A percentile compares a stretch with the other conserved stretches of the same genome.
Conservation (phyloP, 371 early-diverging fungal genomes). For the Mortierella sp. region DNA sequence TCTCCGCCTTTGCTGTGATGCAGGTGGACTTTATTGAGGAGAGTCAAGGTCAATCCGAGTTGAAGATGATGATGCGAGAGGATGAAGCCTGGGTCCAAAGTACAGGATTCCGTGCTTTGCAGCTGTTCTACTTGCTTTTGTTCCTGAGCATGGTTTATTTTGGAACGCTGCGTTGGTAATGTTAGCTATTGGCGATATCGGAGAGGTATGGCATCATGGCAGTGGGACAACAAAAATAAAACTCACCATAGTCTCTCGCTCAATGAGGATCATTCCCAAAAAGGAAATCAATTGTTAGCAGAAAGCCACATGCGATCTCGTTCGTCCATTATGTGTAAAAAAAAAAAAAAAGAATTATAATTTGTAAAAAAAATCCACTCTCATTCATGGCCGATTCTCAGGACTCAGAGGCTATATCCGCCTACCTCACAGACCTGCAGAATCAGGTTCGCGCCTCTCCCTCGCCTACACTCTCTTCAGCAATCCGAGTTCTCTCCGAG, state of each 20-base stretch:
- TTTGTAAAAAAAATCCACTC: not conserved
- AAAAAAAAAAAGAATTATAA: too few species aligned
- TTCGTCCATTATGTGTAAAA: too few species aligned
- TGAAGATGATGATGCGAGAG: slow-evolving; percentile 25
- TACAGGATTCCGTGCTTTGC: slow-evolving; percentile 29
- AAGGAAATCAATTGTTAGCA: not conserved
- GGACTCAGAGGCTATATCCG: slow-evolving; percentile 38
- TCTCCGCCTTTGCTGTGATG: slow-evolving; percentile 34
- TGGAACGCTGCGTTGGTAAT: slow-evolving; percentile 24
- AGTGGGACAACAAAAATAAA: not conserved
- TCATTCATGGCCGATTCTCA: slow-evolving; percentile 7
- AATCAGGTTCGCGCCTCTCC: slow-evolving; percentile 19
- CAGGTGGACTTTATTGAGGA: slow-evolving; percentile 40
- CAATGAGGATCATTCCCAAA: too few species aligned
- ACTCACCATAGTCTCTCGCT: too few species aligned
- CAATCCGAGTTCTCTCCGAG: slow-evolving; percentile 35
- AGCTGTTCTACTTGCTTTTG: slow-evolving; percentile 29
- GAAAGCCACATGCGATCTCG: not conserved
- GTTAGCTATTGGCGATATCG: too few species aligned
- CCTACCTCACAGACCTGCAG: slow-evolving; percentile 43
- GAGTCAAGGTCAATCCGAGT: slow-evolving; percentile 31
- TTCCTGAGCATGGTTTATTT: slow-evolving; percentile 34
- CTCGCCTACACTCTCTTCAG: slow-evolving; percentile 16
- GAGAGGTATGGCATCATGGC: too few species aligned
- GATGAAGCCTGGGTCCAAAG: slow-evolving; percentile 40